A percentile compares a stretch with the other conserved stretches of the same genome.
phyloP scores from a whole-genome alignment of 495 filamentous ascomycete genomes.

The Astrothelium macrocarpum region DNA sequence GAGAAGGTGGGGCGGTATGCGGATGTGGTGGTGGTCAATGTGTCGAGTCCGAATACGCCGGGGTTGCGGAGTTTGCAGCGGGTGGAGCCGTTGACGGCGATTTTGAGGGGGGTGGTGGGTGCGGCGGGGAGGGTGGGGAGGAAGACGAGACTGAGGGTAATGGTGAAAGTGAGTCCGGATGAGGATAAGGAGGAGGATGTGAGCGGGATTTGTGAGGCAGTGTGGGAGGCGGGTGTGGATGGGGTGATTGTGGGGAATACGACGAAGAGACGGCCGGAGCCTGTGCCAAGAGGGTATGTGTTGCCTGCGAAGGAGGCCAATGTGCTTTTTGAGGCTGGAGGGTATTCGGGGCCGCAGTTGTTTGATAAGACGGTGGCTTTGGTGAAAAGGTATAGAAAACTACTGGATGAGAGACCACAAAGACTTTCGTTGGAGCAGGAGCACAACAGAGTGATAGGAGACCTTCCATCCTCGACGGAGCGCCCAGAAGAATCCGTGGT shows the following conservation, averaged over 20 bases:
- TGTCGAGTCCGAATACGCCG: conserved; percentile 91
- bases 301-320: conserved; percentile 57
- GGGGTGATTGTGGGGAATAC: conserved; percentile 98
- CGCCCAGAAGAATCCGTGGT: conserved; percentile 2
- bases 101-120: conserved; percentile 72
- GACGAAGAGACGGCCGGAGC: conserved; percentile 65
- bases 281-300: conserved; percentile 53
- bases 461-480: not conserved
- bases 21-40: conserved; percentile 92
- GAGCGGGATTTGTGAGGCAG: conserved; percentile 75
- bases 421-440: conserved; percentile 12
- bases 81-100: conserved; percentile 64
- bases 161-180: conserved; percentile 96
- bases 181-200: conserved; percentile 78
- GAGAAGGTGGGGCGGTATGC: conserved; percentile 72
- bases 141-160: conserved; percentile 68
- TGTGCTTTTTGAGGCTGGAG: conserved; percentile 66
- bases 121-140: conserved; percentile 58
- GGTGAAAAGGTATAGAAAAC: conserved; percentile 65
- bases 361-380: conserved; percentile 67
- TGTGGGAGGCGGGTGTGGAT: conserved; percentile 75
- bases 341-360: conserved; percentile 81
- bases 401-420: conserved; percentile 49
- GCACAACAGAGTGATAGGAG: not conserved
- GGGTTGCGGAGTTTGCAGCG: conserved; percentile 78